Conservation (phyloP, 192 early-diverging fungal species). For the Podila epicladia region DNA sequence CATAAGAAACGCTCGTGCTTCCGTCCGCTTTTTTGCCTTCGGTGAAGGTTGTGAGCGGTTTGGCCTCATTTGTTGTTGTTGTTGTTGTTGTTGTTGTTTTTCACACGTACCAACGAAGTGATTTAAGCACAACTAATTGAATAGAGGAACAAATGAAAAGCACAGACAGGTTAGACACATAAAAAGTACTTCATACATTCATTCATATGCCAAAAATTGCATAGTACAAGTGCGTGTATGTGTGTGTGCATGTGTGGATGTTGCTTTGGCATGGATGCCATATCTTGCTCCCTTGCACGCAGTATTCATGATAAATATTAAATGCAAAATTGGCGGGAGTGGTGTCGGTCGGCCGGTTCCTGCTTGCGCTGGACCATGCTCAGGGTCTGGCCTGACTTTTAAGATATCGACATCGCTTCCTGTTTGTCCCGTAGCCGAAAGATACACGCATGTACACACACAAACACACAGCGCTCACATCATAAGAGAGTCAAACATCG, state of each 20-base stretch:
- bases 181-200: not conserved
- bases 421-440: too few species aligned
- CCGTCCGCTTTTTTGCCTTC: not conserved
- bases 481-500: not conserved
- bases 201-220: not conserved
- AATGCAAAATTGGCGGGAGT: too few species aligned
- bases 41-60: not conserved
- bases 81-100: not conserved
- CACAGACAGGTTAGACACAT: conserved; percentile 6
- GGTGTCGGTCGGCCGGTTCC: too few species aligned
- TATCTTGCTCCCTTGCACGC: too few species aligned
- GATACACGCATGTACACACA: not conserved
- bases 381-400: too few species aligned
- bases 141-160: not conserved
- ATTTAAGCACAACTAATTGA: conserved; percentile 51
- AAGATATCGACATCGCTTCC: too few species aligned
- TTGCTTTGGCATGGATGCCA: too few species aligned
- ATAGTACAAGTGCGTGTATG: not conserved
- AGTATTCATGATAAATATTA: too few species aligned
- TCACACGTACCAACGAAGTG: conserved; percentile 53
- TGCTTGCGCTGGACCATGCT: too few species aligned
- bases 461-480: not conserved
- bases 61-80: not conserved
- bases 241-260: not conserved
- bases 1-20: not conserved